Conservation (phyloP, 805 yeast genomes). For the Citeromyces nyonsensis region DNA sequence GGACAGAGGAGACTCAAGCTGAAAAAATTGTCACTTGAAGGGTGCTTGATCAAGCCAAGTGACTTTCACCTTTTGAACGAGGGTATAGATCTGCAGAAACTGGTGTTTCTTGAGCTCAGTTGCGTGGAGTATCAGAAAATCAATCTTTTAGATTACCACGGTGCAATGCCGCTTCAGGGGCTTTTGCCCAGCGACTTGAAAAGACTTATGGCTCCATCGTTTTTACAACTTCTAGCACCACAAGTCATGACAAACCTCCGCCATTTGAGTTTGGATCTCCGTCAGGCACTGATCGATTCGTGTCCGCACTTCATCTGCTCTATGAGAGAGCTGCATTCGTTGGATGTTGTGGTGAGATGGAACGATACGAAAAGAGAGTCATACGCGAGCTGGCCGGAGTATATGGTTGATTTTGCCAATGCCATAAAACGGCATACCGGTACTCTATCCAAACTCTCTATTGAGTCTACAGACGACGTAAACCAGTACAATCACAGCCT, state of each 20-base stretch:
- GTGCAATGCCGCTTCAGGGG: background rate
- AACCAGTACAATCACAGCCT: background rate
- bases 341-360: slow-evolving; percentile 2
- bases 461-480: slow-evolving; percentile 2
- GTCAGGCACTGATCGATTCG: slow-evolving; percentile 1
- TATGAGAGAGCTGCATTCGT: background rate
- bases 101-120: background rate
- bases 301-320: slow-evolving; percentile 1
- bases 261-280: slow-evolving; percentile 1
- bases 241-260: background rate
- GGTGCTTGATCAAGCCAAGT: no score
- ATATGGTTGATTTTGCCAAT: slow-evolving; percentile 1
- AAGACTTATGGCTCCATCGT: background rate
- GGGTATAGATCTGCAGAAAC: background rate
- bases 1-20: no score
- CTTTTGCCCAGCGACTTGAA: slow-evolving; percentile 1
- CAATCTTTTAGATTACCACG: background rate
- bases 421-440: slow-evolving; percentile 1
- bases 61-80: background rate
- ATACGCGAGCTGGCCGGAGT: background rate
- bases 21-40: no score
- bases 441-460: slow-evolving; percentile 1
- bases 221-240: no score
- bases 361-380: slow-evolving; percentile 1
- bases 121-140: background rate